Base-by-base conservation (phyloP, 192 early-diverging fungal species). In the Umbelopsis isabellina region DNA sequence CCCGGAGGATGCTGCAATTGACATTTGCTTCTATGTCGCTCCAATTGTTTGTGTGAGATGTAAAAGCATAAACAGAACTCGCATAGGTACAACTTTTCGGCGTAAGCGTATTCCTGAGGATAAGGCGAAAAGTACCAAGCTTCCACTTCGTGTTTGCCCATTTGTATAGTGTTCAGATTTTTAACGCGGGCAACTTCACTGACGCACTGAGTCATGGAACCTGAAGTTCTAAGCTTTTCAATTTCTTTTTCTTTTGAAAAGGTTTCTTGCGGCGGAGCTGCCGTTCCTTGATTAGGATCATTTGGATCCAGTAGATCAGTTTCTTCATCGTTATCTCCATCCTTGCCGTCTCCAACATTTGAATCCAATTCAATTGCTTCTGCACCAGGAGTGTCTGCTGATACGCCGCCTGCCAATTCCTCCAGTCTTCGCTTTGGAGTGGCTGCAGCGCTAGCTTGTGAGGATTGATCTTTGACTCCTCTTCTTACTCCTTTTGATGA, bases 71-170 rank as follows among this genome's bases (percentile, higher is more conserved):
- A 78, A 73, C 98, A 99, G 70, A 98, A 98, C 74, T 98, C 95
- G 79, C 98, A 99, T 44, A 99, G 90, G 71, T 96, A 97, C 5
- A 99, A 79, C 6, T 79, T 80, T n/a, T 88, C 88, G 7, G 84
- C 82, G 46, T 93, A 83, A 8, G 91, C 87, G 73, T 90, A 96
- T 70, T 98, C 95, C 41, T 85, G 82, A 5, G 98, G 97, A 65
- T 98, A 99, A 0, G 98, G 96, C 37, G 96, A 97, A 86, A 98
- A 98, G 80, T 99, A 99, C 98, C 98, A 99, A 0, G 96, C 88
- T 77, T 97, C 95, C 30, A 98, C 91, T 73, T 94, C 90, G 76
- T 90, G 87, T 77, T 91, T 85, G 44, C 98, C 98, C 80, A 99
- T 94, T 72, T 95, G 87, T 50, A 99, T 95, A 55, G 85, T 73